Evolutionary conservation across 495 filamentous ascomycete genomes (phyloP), one percentile per base, ranked within the genome.

Genomic region (Glutinoglossum americanum): DNA sequence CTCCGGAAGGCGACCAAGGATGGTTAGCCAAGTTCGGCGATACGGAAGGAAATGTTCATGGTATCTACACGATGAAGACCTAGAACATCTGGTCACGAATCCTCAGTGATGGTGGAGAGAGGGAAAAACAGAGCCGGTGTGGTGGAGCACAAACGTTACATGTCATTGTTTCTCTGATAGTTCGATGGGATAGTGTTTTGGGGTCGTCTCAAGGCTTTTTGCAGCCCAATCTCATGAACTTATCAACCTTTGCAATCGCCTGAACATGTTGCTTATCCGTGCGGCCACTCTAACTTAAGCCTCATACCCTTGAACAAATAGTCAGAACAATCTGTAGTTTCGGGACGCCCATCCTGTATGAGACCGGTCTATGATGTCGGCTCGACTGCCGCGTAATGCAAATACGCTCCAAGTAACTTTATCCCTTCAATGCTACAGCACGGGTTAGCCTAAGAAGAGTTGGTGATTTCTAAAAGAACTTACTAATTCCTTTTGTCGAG

Each of bases 371-470:
- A n/a, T n/a, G n/a, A n/a, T n/a, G 73, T 80, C 28, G 85, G 81
- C 74, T 99, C 90, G 65, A 90, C 89, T 0, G 90, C 87, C 57
- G 94, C 89, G 64, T 94, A 96, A 72, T 97, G 92, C 66, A 99
- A 71, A 66, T 99, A 99, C 19, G 92, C 88, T 17, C 92, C 92
- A 54, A 97, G 69, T 51, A 97, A 69, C 75, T 97, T 97, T 61
- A 82, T 95, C n/a, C 92, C 92, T 73, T 97, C 89, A 64, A 99
- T 92, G 67, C 59, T 60, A 32, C 21, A 35, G 45, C 17, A 13
- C 0, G 23, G 21, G 26, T 56, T 30, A 26, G 39, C 13, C 11
- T 39, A 1, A 26, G 44, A 57, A 51, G 25, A 3, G 15, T 30
- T 6, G 1, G 8, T 59, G 32, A 13, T 19, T 37, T 26, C 19